A percentile compares a stretch with the other conserved stretches of the same genome.
phyloP scores from a whole-genome alignment of 495 filamentous ascomycete species.

The Durotheca rogersii region DNA sequence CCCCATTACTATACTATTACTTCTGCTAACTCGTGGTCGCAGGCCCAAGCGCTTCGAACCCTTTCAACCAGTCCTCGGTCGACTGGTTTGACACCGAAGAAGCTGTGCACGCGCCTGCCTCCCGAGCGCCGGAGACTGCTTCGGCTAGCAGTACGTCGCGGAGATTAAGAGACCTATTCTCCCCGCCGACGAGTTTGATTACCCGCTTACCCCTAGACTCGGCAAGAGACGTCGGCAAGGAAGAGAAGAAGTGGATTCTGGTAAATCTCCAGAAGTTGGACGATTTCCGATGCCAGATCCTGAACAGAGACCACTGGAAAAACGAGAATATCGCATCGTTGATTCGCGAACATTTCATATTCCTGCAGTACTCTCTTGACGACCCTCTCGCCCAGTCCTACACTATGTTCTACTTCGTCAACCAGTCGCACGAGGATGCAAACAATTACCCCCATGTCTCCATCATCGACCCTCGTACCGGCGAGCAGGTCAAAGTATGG shows the following conservation, averaged over 20 bases:
- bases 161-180: slow-evolving; percentile 83
- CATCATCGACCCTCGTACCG: slow-evolving; percentile 92
- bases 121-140: slow-evolving; percentile 4
- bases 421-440: slow-evolving; percentile 67
- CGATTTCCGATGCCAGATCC: slow-evolving; percentile 85
- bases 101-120: slow-evolving; percentile 3
- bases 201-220: slow-evolving; percentile 70
- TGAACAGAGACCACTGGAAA: slow-evolving; percentile 97
- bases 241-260: slow-evolving; percentile 86
- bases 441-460: slow-evolving; percentile 86
- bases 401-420: slow-evolving; percentile 84
- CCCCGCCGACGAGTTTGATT: slow-evolving; percentile 89
- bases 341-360: slow-evolving; percentile 88
- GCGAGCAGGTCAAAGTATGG: slow-evolving; percentile 97
- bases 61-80: slow-evolving; percentile 73
- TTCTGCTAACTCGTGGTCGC: too few species aligned
- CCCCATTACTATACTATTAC: too few species aligned
- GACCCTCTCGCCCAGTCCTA: slow-evolving; percentile 76
- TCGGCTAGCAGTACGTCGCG: slow-evolving; percentile 29
- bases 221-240: slow-evolving; percentile 79
- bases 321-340: slow-evolving; percentile 72
- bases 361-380: slow-evolving; percentile 86
- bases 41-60: slow-evolving; percentile 47
- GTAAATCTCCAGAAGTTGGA: slow-evolving; percentile 93
- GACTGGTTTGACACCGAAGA: slow-evolving; percentile 68